Base-by-base conservation (phyloP, 1,139 yeast species). In the Pichia sp. region DNA sequence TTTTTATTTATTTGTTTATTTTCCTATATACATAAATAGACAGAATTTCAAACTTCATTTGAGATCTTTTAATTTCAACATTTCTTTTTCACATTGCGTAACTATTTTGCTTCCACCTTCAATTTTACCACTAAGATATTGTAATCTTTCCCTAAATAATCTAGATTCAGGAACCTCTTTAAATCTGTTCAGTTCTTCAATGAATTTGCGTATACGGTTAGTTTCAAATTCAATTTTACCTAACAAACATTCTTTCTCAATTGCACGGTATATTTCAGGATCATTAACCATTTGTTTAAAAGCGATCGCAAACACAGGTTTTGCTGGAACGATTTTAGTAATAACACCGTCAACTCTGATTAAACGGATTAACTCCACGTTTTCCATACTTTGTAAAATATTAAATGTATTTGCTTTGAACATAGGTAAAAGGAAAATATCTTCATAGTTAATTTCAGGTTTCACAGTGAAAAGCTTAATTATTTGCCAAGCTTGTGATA, bases 401-500 rank as follows among this genome's bases (percentile, higher is more conserved):
- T 72, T 67, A 44, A 71, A 76, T 2, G 82, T 77, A 2, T 74
- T 66, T 6, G 80, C 68, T 55, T 83, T 83, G 65, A 89, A 86
- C 44, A 86, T 67, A 11, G 94, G 84, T 44, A 75, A 72, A 46
- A 74, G 71, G 35, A 76, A 71, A 43, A 86, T 67, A 10, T 82
- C 81, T 39, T 72, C 71, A 58, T 72, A 84, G 1, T 68, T 58
- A 3, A 85, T 67, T 3, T 61, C 56, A 1, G 76, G 79, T 0
- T 67, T 61, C 6, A 67, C 62, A 1, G 89, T 76, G 42, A 92
- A 71, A 40, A 75, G 56, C 59, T 85, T 85, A 61, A 92, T 80
- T 26, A 92, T 64, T 29, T 76, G 78, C 98, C 98, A 92, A 0
- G 89, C 95, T 61, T 92, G 97, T 1, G 95, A 86, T 5, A 83